Percentiles rank a stretch among this genome's conserved stretches.
Evolutionary conservation across 177 flowering plant species (phyloP).

Genomic region (Vitis hybrid): DNA sequence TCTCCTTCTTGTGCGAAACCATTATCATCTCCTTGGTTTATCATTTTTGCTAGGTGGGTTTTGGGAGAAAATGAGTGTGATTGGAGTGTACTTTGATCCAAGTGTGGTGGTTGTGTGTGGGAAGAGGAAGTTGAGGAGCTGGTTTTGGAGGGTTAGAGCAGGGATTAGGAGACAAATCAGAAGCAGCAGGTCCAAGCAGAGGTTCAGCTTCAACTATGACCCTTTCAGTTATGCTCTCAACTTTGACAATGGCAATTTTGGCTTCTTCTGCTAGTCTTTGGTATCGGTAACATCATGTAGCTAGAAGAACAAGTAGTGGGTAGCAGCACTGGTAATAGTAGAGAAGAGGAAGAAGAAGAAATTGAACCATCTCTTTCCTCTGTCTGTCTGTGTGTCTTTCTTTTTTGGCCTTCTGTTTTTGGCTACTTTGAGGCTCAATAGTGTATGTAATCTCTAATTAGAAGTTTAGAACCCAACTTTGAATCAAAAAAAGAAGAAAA

Average conservation of each 20-base stretch:
- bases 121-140: slow-evolving; percentile 32
- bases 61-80: not conserved
- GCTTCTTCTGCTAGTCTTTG: slow-evolving; percentile 22
- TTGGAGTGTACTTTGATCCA: slow-evolving; percentile 16
- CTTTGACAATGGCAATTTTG: slow-evolving; percentile 36
- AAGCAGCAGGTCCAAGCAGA: slow-evolving; percentile 8
- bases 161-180: slow-evolving; percentile 21
- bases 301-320: not conserved
- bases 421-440: too few relatives aligned
- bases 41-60: not conserved
- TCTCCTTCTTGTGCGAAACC: too few relatives aligned
- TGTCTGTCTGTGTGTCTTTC: too few relatives aligned
- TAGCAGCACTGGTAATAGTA: not conserved
- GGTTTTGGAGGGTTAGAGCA: slow-evolving; percentile 38
- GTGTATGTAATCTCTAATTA: too few relatives aligned
- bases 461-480: too few relatives aligned
- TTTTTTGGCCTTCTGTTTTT: too few relatives aligned
- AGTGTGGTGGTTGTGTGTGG: slow-evolving; percentile 19
- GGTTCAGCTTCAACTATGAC: slow-evolving; percentile 34
- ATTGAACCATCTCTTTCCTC: too few relatives aligned
- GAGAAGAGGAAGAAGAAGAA: too few relatives aligned
- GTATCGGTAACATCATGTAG: too few relatives aligned
- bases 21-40: not conserved
- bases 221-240: slow-evolving; percentile 38
- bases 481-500: too few relatives aligned